Conservation (phyloP, 306 rosid genomes). For the Sindora glabra region DNA sequence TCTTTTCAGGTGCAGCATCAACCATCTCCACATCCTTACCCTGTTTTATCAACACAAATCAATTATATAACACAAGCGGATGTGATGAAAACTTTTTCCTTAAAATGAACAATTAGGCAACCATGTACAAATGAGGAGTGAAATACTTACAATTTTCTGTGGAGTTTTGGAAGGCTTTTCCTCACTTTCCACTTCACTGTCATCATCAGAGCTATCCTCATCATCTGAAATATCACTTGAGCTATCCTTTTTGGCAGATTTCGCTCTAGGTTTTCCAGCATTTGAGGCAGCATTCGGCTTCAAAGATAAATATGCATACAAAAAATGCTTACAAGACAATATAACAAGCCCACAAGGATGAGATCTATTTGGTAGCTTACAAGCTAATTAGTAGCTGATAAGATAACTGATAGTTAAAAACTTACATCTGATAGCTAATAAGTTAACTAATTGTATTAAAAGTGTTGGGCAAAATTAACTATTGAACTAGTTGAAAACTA, state of each 20-base stretch:
- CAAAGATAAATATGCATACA: not conserved
- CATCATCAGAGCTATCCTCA: not conserved
- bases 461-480: too few relatives aligned
- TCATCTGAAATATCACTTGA: constrained; percentile 16
- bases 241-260: constrained; percentile 14
- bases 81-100: not conserved
- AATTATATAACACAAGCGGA: not conserved
- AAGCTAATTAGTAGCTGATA: too few relatives aligned
- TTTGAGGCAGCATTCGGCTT: not conserved
- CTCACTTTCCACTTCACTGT: constrained; percentile 6
- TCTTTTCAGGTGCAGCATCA: constrained; percentile 42
- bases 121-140: not conserved
- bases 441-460: too few relatives aligned
- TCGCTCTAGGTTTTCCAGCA: constrained; percentile 7
- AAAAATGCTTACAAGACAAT: too few relatives aligned
- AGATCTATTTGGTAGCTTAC: too few relatives aligned
- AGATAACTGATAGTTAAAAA: too few relatives aligned
- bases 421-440: too few relatives aligned
- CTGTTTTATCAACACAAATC: constrained; percentile 8
- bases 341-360: too few relatives aligned
- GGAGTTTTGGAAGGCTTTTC: constrained; percentile 35
- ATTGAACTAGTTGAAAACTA: too few relatives aligned
- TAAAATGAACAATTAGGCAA: not conserved
- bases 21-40: constrained; percentile 57
- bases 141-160: constrained; percentile 30